Evolutionary conservation across 2,329 filamentous ascomycete species (phyloP), one percentile per base, ranked within the genome.

Genomic region (Alternaria conjuncta): DNA sequence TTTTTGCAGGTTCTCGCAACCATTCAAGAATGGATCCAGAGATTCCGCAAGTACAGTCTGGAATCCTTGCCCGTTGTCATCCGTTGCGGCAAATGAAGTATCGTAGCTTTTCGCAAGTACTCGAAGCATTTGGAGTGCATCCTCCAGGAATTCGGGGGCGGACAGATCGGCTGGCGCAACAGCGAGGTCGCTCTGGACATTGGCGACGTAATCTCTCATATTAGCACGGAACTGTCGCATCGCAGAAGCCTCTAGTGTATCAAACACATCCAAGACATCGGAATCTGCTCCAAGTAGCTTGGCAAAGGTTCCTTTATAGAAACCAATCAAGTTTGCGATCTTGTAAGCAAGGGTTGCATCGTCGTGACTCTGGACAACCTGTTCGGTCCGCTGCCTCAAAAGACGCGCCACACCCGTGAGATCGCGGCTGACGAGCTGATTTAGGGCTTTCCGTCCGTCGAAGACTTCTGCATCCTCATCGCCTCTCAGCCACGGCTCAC

Each of bases 291-390:
- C 91, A 0, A 98, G 84, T 0, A 98, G 84, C 71, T 91, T 95
- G 15, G 88, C 83, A 77, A 98, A 97, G 1, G 94, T 97, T 65
- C 88, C 86, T 28, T 88, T 89, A 81, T 99, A 99, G 81, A 99
- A 99, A 44, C 88, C 89, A 45, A 98, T 86, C 2, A 99, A 84
- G 71, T 97, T 97, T 11, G 93, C 90, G 44, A 98, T 89, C 77
- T 94, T 96, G 83, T 97, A 99, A 32, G 93, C 90, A 53, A 94
- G 84, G 20, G 96, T 92, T 0, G 91, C 91, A 63, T 98, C 94
- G 71, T 97, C 94, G 77, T 97, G 95, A 64, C 92, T 92, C 72
- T 97, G 94, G 15, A 98, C 91, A 20, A 97, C 92, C 73, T 98
- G 92, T 78, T 97, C 94, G 56, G 96, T 89, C 30, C 95, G 87